Evolutionary conservation across 306 rosid species (phyloP).

Genomic region (Astragalus glycyphyllos): DNA sequence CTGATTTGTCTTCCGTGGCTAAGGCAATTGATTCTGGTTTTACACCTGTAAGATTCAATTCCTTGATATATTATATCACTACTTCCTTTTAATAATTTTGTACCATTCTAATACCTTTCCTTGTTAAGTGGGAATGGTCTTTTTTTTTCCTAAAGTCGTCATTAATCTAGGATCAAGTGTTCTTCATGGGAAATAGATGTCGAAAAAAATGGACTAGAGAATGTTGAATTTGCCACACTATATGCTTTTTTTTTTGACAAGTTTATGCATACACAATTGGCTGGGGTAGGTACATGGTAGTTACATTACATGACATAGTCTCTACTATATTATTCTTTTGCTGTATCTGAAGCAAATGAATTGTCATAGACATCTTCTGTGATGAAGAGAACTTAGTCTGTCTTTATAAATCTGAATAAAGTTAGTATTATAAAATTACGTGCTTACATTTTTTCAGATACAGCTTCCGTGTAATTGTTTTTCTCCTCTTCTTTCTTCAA

Average conservation of each 20-base stretch:
- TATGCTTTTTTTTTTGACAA: background rate
- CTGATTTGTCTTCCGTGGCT: constrained; percentile 71
- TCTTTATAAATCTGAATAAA: constrained; percentile 15
- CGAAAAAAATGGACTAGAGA: constrained; percentile 10
- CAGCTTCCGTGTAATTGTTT: constrained; percentile 8
- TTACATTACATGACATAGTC: constrained; percentile 13
- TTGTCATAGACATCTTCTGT: background rate
- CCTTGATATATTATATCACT: constrained; percentile 22
- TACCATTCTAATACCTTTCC: constrained; percentile 11
- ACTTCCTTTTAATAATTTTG: constrained; percentile 29
- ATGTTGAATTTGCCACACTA: background rate
- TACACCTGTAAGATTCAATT: constrained; percentile 70
- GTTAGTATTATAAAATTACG: background rate
- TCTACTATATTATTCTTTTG: constrained; percentile 13
- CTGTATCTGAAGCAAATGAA: constrained; percentile 4
- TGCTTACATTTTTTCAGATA: background rate
- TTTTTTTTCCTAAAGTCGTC: background rate
- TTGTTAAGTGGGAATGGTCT: background rate
- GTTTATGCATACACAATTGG: background rate
- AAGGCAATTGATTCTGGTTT: constrained; percentile 80
- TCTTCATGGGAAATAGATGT: constrained; percentile 18
- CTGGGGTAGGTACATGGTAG: background rate
- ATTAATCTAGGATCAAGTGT: constrained; percentile 10
- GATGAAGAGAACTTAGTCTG: background rate
- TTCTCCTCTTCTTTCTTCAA: constrained; percentile 1